phyloP scores from a whole-genome alignment of 148 eudicot genomes.

The Camellia japonica region DNA sequence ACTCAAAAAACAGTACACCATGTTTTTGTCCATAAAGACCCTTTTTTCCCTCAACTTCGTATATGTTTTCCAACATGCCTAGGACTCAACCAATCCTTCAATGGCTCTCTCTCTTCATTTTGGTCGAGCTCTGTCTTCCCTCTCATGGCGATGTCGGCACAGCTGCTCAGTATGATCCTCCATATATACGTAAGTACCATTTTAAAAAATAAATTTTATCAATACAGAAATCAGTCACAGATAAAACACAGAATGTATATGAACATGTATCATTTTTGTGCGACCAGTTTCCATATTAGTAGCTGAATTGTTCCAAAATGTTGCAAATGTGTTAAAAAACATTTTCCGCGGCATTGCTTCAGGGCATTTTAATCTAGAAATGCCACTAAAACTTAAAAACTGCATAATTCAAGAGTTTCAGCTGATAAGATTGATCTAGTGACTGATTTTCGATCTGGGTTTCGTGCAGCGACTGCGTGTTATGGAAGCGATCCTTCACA shows the following conservation, averaged over 20 bases:
- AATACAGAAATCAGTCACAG: no score
- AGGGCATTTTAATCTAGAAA: no score
- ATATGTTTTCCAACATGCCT: background rate
- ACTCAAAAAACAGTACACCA: no score
- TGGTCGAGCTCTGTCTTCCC: background rate
- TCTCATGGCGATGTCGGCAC: slow-evolving; percentile 43
- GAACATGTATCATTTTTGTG: no score
- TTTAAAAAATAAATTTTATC: no score
- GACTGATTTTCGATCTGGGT: background rate
- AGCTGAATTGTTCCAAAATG: no score
- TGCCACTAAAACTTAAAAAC: background rate
- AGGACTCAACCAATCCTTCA: background rate
- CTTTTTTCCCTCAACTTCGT: slow-evolving; percentile 57
- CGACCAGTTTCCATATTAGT: no score
- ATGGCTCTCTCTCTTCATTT: slow-evolving; percentile 3
- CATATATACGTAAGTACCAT: slow-evolving; percentile 41
- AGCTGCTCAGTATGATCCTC: slow-evolving; percentile 31
- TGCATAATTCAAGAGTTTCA: no score
- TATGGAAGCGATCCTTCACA: slow-evolving; percentile 39
- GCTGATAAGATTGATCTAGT: background rate
- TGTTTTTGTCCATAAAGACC: no score
- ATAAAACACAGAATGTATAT: no score
- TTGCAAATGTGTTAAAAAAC: no score
- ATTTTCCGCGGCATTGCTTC: no score
- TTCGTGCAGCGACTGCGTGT: slow-evolving; percentile 45